Base-by-base conservation (phyloP, 768 basidiomycete genomes). In the Trametes cingulata region DNA sequence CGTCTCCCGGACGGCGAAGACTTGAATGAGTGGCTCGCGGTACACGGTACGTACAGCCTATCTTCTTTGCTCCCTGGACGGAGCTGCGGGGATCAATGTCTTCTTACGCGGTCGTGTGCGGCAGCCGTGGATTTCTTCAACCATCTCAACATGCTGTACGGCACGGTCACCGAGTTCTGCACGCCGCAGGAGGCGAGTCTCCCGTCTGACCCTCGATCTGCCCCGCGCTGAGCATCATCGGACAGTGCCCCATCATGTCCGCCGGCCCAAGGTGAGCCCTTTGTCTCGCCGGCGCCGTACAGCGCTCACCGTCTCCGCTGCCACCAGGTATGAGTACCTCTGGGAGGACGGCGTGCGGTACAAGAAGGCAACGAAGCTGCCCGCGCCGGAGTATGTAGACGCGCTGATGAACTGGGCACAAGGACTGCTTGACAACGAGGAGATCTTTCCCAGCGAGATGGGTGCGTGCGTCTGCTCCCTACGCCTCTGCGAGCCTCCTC, bases 401-500 rank as follows among this genome's bases (percentile, higher is more conserved):
- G 91, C 92, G 10, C 79, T 99, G 55, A 99, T 99, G 97, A 97
- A 95, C 73, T 99, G 97, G 97, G 88, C 93, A 6, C 97, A 99
- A 73, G 82, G 81, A 53, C 79, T 96, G 54, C 79, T 99, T 25
- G 97, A 99, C 72, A 95, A 98, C 72, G 95, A 95, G 69, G 80
- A 79, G 15, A 76, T 94, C 53, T 99, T 99, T 73, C 97, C 97
- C 2, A 94, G 93, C 73, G 92, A 90, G 78, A 96, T 98, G 67
- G 97, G 96, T 91, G 63, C 54, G 63, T 62, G 20, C 36, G 59
- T 35, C 57, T 19, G 60, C 36, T 47, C 51, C 42, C 50, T 52
- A 17, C 56, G 57, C 3, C 62, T 64, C 47, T 54, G 2, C 17
- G 27, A 39, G 27, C 22, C 20, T 20, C 13, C 35, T 25, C 43